A percentile compares a stretch with the other conserved stretches of the same genome.
Evolutionary conservation across 192 early-diverging fungal species (phyloP).

Genomic region (Cetraspora pellucida): DNA sequence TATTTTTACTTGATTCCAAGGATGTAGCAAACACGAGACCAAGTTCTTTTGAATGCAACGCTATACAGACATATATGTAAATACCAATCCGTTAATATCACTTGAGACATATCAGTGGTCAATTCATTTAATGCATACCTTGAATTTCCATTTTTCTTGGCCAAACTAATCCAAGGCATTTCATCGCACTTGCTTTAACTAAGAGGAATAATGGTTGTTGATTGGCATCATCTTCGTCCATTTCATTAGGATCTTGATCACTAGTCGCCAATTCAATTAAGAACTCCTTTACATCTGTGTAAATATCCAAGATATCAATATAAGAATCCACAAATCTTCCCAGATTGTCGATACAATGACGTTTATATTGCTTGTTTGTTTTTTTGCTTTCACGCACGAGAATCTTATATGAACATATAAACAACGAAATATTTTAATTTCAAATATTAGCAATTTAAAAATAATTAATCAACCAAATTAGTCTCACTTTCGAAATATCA

Average conservation of each 20-base stretch:
- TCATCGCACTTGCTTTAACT: conserved; percentile 70
- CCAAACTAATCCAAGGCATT: conserved; percentile 64
- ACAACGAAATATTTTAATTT: background rate
- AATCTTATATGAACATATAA: conserved; percentile 42
- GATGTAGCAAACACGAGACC: conserved; percentile 49
- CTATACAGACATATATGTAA: conserved; percentile 20
- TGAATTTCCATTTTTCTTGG: conserved; percentile 46
- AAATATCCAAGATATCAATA: conserved; percentile 55
- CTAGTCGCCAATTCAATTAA: conserved; percentile 50
- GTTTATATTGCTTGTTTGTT: conserved; percentile 71
- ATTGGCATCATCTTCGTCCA: conserved; percentile 61
- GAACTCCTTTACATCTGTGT: conserved; percentile 60
- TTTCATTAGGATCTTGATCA: conserved; percentile 51
- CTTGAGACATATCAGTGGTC: background rate
- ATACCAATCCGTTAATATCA: background rate
- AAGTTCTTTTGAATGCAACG: conserved; percentile 49
- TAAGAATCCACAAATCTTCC: conserved; percentile 62
- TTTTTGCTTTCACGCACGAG: conserved; percentile 75
- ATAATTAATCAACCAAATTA: background rate
- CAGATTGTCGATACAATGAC: conserved; percentile 65
- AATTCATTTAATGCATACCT: conserved; percentile 47
- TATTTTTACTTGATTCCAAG: conserved; percentile 55
- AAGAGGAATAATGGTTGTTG: conserved; percentile 63
- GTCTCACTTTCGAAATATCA: conserved; percentile 46
- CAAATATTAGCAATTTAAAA: conserved; percentile 12